Conservation (phyloP, 1,284 basidiomycete species). For the Irpex sp. region DNA sequence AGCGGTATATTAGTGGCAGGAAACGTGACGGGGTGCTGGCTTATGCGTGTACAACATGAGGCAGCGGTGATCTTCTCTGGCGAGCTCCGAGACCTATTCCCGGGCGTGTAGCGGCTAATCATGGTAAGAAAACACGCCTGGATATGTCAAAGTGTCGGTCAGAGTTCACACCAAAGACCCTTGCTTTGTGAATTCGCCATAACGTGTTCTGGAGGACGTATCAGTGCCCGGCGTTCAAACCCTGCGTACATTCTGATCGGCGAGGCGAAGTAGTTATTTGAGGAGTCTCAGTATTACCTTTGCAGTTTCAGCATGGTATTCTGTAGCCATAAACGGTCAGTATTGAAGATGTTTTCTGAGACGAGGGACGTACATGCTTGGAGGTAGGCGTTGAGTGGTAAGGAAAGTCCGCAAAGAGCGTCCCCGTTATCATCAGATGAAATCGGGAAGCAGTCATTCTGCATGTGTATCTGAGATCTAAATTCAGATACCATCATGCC, state of each 20-base stretch:
- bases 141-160: constrained; percentile 6
- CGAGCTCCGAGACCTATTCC: constrained; percentile 8
- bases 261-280: not conserved
- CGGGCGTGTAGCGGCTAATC: constrained; percentile 6
- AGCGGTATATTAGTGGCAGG: constrained; percentile 22
- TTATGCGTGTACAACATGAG: constrained; percentile 33
- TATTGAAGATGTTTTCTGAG: no score
- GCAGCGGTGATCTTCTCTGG: constrained; percentile 16
- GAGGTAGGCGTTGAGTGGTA: not conserved
- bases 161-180: not conserved
- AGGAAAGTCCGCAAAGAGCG: not conserved
- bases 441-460: constrained; percentile 3
- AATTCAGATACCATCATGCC: not conserved
- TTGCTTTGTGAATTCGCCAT: not conserved
- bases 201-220: constrained; percentile 8
- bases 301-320: not conserved
- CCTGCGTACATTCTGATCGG: not conserved
- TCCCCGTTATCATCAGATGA: not conserved
- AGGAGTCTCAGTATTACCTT: not conserved
- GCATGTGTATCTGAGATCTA: constrained; percentile 7
- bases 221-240: constrained; percentile 7
- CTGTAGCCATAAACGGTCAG: not conserved
- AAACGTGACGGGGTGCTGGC: constrained; percentile 29
- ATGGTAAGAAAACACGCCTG: constrained; percentile 7
- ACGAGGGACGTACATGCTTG: not conserved